Evolutionary conservation across 129 eudicot genomes (phyloP).

Genomic region (Daucus carota): DNA sequence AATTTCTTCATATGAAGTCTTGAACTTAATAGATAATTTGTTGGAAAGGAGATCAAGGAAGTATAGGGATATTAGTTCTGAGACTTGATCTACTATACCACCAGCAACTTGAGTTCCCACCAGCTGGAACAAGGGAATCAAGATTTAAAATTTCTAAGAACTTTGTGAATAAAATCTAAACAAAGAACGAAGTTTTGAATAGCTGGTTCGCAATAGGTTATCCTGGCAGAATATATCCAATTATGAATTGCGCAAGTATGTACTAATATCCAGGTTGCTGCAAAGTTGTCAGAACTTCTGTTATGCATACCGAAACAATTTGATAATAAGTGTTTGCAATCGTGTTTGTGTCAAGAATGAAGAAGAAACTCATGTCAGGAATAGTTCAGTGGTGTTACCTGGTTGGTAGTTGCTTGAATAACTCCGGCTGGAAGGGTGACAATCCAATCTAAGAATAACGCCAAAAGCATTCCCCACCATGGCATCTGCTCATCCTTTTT

Average conservation of each 20-base stretch:
- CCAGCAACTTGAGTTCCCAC: slow-evolving; percentile 85
- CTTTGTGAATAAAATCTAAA: not conserved
- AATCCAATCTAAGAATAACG: slow-evolving; percentile 65
- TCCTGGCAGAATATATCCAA: slow-evolving; percentile 82
- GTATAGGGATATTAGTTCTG: no score
- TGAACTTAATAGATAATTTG: no score
- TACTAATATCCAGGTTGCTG: slow-evolving; percentile 99
- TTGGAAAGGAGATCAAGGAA: no score
- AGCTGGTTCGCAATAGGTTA: slow-evolving; percentile 83
- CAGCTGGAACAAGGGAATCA: slow-evolving; percentile 27
- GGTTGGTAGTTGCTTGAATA: slow-evolving; percentile 96
- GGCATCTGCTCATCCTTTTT: slow-evolving; percentile 87
- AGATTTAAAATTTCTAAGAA: not conserved
- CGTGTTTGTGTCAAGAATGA: not conserved
- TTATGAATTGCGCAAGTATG: slow-evolving; percentile 82
- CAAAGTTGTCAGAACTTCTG: slow-evolving; percentile 5
- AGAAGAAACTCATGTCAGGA: not conserved
- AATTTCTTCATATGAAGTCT: no score
- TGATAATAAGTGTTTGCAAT: not conserved
- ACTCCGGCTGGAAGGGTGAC: slow-evolving; percentile 92
- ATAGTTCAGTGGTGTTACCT: slow-evolving; percentile 25
- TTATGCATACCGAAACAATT: not conserved
- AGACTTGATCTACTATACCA: no score
- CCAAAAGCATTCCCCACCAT: slow-evolving; percentile 91
- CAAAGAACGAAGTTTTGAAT: slow-evolving; percentile 42